These are phyloP conservation scores for Mycena maculata DNA, from an alignment of 768 basidiomycete genomes.

Conservation along the genomic window DNA sequence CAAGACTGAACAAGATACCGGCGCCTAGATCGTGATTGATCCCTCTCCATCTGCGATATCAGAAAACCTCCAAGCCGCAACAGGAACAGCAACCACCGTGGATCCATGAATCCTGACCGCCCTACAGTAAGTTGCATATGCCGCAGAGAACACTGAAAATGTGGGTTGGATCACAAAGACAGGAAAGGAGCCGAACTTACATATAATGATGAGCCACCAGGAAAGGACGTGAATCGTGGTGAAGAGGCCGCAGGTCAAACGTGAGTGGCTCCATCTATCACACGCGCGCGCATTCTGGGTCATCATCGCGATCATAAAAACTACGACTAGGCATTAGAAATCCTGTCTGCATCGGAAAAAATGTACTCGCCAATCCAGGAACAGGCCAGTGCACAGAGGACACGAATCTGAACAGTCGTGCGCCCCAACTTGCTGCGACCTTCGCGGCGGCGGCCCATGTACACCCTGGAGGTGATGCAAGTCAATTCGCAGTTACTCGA, in stretches of 20 bases:
- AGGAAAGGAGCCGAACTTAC: not conserved
- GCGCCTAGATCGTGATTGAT: no score
- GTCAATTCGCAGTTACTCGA: not conserved
- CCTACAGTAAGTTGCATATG: conserved; percentile 18
- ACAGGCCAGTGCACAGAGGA: conserved; percentile 4
- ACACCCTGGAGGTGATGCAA: not conserved
- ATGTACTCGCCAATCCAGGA: conserved; percentile 16
- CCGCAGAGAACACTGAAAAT: conserved; percentile 20
- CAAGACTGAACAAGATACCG: no score
- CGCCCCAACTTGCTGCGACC: conserved; percentile 7
- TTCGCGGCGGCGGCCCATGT: not conserved
- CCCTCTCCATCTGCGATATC: not conserved
- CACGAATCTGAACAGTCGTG: conserved; percentile 12
- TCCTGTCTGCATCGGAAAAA: not conserved
- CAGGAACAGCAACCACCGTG: not conserved
- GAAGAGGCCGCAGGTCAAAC: conserved; percentile 12
- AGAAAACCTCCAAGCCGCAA: conserved; percentile 12
- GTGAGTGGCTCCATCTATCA: not conserved
- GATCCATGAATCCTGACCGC: conserved; percentile 14
- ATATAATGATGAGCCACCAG: conserved; percentile 16
- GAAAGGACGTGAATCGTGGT: conserved; percentile 6
- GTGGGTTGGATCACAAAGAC: not conserved
- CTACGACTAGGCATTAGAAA: not conserved
- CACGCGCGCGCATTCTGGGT: not conserved
- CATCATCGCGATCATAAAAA: conserved; percentile 6